These are phyloP conservation scores for Phytophthora meadii DNA, from an alignment of 352 stramenopile genomes.

Conservation along the genomic window DNA sequence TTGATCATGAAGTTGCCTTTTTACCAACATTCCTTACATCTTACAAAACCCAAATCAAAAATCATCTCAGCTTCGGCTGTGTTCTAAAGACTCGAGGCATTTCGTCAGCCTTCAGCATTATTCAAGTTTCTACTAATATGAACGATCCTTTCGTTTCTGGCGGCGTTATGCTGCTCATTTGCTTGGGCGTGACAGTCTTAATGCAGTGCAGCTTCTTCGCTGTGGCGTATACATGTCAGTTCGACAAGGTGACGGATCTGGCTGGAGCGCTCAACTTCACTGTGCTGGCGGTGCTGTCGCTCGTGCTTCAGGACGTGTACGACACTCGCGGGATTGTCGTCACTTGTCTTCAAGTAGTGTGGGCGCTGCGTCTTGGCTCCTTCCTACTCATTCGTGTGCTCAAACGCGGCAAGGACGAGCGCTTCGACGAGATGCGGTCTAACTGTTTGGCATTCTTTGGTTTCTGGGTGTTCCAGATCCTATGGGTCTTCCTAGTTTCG, in stretches of 20 bases:
- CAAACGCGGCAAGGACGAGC: constrained; percentile 71
- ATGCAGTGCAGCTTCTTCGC: constrained; percentile 73
- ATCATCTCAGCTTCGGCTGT: constrained; percentile 9
- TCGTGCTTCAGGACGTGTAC: constrained; percentile 54
- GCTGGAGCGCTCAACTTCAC: constrained; percentile 70
- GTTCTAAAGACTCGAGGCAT: constrained; percentile 1
- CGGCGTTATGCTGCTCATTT: constrained; percentile 53
- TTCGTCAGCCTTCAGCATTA: not conserved
- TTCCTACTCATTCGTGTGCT: constrained; percentile 76
- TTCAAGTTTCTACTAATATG: constrained; percentile 18
- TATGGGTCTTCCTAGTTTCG: constrained; percentile 83
- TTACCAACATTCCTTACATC: not conserved
- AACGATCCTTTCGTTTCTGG: constrained; percentile 34
- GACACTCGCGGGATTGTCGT: constrained; percentile 57
- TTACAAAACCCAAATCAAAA: too few species aligned
- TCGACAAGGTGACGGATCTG: constrained; percentile 76
- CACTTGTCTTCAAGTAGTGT: constrained; percentile 54
- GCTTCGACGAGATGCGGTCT: constrained; percentile 80
- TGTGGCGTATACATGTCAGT: constrained; percentile 63
- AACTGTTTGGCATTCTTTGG: constrained; percentile 72
- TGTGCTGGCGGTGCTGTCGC: constrained; percentile 53
- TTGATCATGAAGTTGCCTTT: not conserved
- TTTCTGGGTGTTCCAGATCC: constrained; percentile 85
- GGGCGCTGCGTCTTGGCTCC: constrained; percentile 69
- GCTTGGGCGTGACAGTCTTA: constrained; percentile 50